phyloP scores from a whole-genome alignment of 768 basidiomycete species.

The Lactifluus rugatus region DNA sequence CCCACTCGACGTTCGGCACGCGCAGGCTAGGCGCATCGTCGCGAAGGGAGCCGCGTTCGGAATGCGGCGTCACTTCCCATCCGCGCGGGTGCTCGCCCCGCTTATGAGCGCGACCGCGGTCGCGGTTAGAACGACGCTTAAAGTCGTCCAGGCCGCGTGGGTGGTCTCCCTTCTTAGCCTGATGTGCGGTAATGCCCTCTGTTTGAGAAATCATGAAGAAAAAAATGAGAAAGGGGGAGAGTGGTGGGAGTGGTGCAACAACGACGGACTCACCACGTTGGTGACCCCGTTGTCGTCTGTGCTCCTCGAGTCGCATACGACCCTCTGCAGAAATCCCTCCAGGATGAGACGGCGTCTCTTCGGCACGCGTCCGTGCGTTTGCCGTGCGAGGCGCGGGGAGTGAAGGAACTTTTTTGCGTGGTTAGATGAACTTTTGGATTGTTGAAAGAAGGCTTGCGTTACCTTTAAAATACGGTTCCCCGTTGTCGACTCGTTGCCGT shows the following conservation, averaged over 20 bases:
- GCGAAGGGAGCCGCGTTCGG: constrained; percentile 36
- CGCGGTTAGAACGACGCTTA: constrained; percentile 82
- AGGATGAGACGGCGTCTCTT: constrained; percentile 90
- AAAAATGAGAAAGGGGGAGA: too few relatives aligned
- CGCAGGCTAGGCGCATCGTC: constrained; percentile 75
- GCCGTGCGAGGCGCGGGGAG: constrained; percentile 49
- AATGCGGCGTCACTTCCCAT: constrained; percentile 58
- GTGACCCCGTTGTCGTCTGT: constrained; percentile 59
- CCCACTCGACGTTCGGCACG: constrained; percentile 90
- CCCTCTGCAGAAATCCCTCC: constrained; percentile 79
- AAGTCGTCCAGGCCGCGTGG: constrained; percentile 87
- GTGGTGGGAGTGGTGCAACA: too few relatives aligned
- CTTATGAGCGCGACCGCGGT: constrained; percentile 34
- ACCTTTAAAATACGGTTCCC: constrained; percentile 85
- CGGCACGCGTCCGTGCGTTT: constrained; percentile 65
- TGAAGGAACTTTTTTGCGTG: constrained; percentile 52
- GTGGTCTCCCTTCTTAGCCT: constrained; percentile 45
- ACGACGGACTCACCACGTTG: constrained; percentile 52
- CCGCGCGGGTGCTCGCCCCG: constrained; percentile 24
- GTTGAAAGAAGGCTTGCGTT: constrained; percentile 14
- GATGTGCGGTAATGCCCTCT: constrained; percentile 66
- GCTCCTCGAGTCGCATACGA: constrained; percentile 63
- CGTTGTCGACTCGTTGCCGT: constrained; percentile 47
- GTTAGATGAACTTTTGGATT: neutral
- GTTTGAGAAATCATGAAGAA: neutral